Base-by-base conservation (phyloP, 371 early-diverging fungal species). In the Syncephalis plumigaleata region DNA sequence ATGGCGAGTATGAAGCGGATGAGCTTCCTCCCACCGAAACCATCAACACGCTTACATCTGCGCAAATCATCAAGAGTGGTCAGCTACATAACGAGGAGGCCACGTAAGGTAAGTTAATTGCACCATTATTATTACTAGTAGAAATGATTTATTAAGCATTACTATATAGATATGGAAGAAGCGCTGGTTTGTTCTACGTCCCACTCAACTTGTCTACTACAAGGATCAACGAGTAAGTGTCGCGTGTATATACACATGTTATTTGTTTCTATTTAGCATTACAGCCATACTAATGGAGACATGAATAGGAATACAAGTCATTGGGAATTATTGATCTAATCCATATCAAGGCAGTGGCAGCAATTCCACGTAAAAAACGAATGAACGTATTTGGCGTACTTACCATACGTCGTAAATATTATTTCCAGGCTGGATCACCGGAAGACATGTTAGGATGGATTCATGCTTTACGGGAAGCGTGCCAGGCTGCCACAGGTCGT, bases 171-270 rank as follows among this genome's bases (percentile, higher is more conserved):
- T 70, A 13, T 87, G 88, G 88, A 75, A 77, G 57, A 78, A 76
- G 52, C 71, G 81, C 20, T 87, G 85, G 84, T 83, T 84, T 60
- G 88, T 87, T 5, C 56, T 87, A 13, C 63, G 88, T 36, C 71
- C 74, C 21, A 80, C 78, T 37, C 72, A 73, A 17, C 56, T 87
- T 39, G 67, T 74, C 5, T 77, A 73, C 50, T 87, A 87, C 63
- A 82, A 84, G 56, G 74, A 87, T 53, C 72, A 73, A 23, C 75
- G 73, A 61, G 79, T 77, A 66, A 42, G 43, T 22, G n/a, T n/a
- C n/a, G n/a, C n/a, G n/a, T n/a, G n/a, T n/a, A n/a, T n/a, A n/a
- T n/a, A n/a, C n/a, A n/a, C n/a, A n/a, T n/a, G n/a, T n/a, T n/a
- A n/a, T n/a, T n/a, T n/a, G n/a, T n/a, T n/a, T n/a, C n/a, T n/a